Evolutionary conservation across 495 filamentous ascomycete genomes (phyloP).

Genomic region (Tetracladium marchalianum): DNA sequence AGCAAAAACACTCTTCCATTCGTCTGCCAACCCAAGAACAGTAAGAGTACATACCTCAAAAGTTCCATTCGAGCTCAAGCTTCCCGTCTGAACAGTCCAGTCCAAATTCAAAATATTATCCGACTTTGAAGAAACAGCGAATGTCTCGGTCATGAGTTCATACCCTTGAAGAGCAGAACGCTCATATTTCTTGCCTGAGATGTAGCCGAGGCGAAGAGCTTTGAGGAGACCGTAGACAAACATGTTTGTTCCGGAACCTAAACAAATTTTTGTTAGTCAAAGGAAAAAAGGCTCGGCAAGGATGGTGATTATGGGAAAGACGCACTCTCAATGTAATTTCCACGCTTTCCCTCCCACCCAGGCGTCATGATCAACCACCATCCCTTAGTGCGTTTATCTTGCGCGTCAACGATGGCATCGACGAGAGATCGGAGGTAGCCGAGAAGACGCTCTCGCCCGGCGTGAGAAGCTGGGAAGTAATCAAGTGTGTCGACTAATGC

Average conservation of each 20-base stretch:
- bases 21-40: neutral
- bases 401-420: constrained; percentile 30
- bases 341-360: constrained; percentile 21
- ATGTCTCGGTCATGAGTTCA: constrained; percentile 27
- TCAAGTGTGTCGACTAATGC: constrained; percentile 46
- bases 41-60: constrained; percentile 31
- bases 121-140: constrained; percentile 24
- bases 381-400: constrained; percentile 36
- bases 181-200: constrained; percentile 22
- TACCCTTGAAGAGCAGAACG: constrained; percentile 29
- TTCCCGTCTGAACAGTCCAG: constrained; percentile 46
- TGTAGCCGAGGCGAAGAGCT: constrained; percentile 36
- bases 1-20: constrained; percentile 1
- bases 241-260: constrained; percentile 43
- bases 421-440: constrained; percentile 32
- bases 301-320: too few species aligned
- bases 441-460: constrained; percentile 24
- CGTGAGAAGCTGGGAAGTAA: constrained; percentile 26
- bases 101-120: constrained; percentile 39
- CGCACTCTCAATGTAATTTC: constrained; percentile 50
- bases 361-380: constrained; percentile 53
- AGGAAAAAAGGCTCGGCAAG: too few species aligned
- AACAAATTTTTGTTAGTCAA: too few species aligned
- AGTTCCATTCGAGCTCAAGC: constrained; percentile 36
- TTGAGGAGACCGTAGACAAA: constrained; percentile 46